Base-by-base conservation (phyloP, 179 eudicot species). In the Heliamphora pulchella region DNA sequence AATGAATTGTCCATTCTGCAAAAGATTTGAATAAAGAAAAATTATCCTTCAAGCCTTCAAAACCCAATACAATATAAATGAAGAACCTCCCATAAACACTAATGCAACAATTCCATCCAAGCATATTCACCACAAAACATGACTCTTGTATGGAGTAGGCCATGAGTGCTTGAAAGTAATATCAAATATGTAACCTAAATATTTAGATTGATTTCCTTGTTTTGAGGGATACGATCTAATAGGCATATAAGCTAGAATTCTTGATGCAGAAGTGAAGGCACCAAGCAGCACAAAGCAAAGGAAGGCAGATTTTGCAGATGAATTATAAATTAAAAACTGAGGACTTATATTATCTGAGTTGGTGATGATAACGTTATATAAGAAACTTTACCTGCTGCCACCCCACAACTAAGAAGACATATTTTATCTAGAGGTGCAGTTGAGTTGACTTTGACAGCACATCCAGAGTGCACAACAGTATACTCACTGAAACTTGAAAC, bases 401-500 rank as follows among this genome's bases (percentile, higher is more conserved):
- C 97, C 82, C 99, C 99, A 82, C 99, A 95, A 81, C 98, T 95
- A 54, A 95, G 87, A 80, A 95, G 98, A 80, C 98, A 95, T 65
- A 93, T 83, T 86, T 90, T 95, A 74, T 95, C 97, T 67, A 93
- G 75, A 80, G 98, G 97, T n/a, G 97, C 98, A 66, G 71, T 84
- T 62, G 90, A 79, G 78, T 89, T 86, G 76, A 95, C 87, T 90
- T 93, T 95, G 78, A 93, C 90, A 84, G 98, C 98, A 86, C 98
- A 95, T 43, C 98, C 98, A 78, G 98, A 91, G 80, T 95, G 95
- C 85, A 95, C 98, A 79, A 95, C 91, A 31, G 96, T 95, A 66
- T 89, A 95, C 84, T 95, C 98, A n/a, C 98, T 93, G 87, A 95
- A 95, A 82, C 98, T 95, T 76, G 98, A 95, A 73, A 95, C 98